Base-by-base conservation (phyloP, 345 rosid species). In the Linum usitatissimum region DNA sequence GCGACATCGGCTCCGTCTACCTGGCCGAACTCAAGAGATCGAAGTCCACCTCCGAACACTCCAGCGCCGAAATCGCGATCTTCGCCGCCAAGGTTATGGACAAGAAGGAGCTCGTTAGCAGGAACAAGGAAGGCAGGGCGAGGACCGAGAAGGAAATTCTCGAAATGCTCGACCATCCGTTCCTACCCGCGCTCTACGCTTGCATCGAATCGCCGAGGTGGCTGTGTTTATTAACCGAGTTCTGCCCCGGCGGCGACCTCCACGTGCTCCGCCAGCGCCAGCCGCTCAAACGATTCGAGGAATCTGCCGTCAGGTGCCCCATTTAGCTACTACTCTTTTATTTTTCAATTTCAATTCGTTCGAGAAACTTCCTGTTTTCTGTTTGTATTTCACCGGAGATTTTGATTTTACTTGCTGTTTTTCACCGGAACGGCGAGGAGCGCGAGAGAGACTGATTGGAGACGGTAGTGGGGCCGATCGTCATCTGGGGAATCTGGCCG, bases 211-310 rank as follows among this genome's bases (percentile, higher is more conserved):
- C 93, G 6, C 85, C 79, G 8, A 79, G 84, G 61, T 92, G 95
- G 93, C 81, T 87, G 49, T 92, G 98, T 66, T 75, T 92, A 31
- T 71, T 92, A 12, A 92, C 95, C 55, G 95, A 92, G 86, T 89
- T 92, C 70, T 89, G 98, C 60, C 81, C 89, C 68, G 93, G 96
- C 71, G 98, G 96, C n/a, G 98, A 92, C 79, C 96, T 92, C 63
- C 96, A 92, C 64, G 91, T 92, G 62, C 95, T 92, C 81, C 90
- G 96, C 53, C 96, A 89, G 65, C 87, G 85, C 62, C 96, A 85
- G 69, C 76, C 83, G 7, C 64, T 61, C 66, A 89, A 84, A 73
- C 93, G 93, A 12, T 89, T 92, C 70, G 84, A 83, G 42, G 93
- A 87, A 74, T 70, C 88, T 71, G 88, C 96, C 80, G 86, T 92